phyloP scores from a whole-genome alignment of 73 alveolate species.

The Paramecium tetraurelia region DNA sequence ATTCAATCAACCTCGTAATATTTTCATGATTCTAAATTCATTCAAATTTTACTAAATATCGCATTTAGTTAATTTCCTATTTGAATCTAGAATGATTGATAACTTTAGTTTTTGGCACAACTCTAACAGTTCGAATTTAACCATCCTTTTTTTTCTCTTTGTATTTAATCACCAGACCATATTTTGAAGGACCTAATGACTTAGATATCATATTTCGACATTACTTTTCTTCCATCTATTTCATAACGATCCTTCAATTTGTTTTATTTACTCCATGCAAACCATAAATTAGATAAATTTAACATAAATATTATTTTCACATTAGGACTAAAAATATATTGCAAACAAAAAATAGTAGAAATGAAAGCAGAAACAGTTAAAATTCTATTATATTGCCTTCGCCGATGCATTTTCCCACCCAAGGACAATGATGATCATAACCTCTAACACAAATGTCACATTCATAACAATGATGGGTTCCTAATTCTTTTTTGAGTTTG shows the following conservation, averaged over 20 bases:
- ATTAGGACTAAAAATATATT: background rate
- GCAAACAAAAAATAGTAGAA: conserved; percentile 30
- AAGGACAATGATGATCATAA: conserved; percentile 86
- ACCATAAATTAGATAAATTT: background rate
- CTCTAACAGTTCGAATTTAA: background rate
- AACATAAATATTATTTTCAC: background rate
- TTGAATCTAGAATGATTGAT: background rate
- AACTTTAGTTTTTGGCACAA: background rate
- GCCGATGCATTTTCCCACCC: conserved; percentile 88
- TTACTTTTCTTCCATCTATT: background rate
- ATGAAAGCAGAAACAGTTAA: conserved; percentile 49
- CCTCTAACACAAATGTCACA: conserved; percentile 79
- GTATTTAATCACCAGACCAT: background rate
- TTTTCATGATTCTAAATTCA: background rate
- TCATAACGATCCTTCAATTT: background rate
- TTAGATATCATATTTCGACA: background rate
- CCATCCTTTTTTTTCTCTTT: conserved; percentile 19
- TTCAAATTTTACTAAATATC: background rate
- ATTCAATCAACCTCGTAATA: background rate
- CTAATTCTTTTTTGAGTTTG: background rate
- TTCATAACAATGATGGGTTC: conserved; percentile 71
- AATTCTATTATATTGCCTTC: conserved; percentile 63
- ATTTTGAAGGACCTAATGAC: background rate
- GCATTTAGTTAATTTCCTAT: background rate
- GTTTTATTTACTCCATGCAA: conserved; percentile 7